Base-by-base conservation (phyloP, 768 basidiomycete genomes). In the Pulveroboletus sp. region DNA sequence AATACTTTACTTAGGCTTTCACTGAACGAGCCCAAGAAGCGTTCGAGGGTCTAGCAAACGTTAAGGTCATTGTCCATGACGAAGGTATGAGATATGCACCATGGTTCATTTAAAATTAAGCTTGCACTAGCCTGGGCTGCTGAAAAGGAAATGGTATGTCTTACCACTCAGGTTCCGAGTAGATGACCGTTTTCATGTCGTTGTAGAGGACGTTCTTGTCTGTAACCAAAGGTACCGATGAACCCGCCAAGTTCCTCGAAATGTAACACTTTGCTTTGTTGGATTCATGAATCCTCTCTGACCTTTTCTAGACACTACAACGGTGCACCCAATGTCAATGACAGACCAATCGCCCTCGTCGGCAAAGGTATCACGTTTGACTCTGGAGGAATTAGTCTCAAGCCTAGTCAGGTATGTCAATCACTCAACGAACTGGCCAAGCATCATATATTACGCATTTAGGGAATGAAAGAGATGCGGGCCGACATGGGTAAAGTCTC, bases 341-440 rank as follows among this genome's bases (percentile, higher is more conserved):
- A 72, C 0, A 73, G 73, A 46, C 89, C 89, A 3, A 72, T 89
- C 12, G 85, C 81, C 3, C 75, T 90, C 52, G 88, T 93, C 32
- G 91, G 91, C 31, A 93, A 93, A 65, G 91, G 91, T 52, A 84
- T 93, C 63, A 92, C 90, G 14, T 94, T 93, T 56, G 90, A 94
- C 67, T 82, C 83, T 3, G 90, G 90, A 74, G 89, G 89, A 57
- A 92, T 92, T 67, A 86, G 85, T 51, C 70, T 94, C 67, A 93
- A 93, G 69, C 81, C 87, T n/a, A 63, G 76, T 31, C 75, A 76
- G 31, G 88, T 83, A 53, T 59, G 80, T 74, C 7, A 6, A 38
- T 39, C 44, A 38, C 17, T 43, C 17, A 6, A 39, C 21, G 2
- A 15, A 30, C 4, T 15, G 17, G 5, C 9, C 38, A 30, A 15